Conservation (phyloP, 1,284 basidiomycete species). For the Mycosarcoma mackinlayi region DNA sequence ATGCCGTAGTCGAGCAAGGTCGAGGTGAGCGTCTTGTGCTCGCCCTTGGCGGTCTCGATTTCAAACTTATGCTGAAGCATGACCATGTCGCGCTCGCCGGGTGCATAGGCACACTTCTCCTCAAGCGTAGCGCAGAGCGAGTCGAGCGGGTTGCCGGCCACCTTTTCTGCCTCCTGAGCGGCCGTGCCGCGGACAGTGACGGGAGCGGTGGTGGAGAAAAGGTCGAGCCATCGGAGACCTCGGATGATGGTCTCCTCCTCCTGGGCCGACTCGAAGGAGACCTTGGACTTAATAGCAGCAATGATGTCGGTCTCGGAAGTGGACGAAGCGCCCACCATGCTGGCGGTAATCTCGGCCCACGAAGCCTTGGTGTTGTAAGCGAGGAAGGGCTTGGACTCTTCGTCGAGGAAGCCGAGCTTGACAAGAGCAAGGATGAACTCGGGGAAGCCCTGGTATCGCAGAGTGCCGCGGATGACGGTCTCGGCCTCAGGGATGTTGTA, state of each 20-base stretch:
- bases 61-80: slow-evolving; percentile 90
- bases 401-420: slow-evolving; percentile 86
- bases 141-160: slow-evolving; percentile 87
- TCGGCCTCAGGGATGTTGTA: slow-evolving; percentile 95
- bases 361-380: slow-evolving; percentile 67
- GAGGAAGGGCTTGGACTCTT: slow-evolving; percentile 80
- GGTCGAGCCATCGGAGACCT: slow-evolving; percentile 85
- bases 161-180: slow-evolving; percentile 73
- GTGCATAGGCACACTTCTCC: slow-evolving; percentile 88
- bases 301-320: slow-evolving; percentile 71
- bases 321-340: slow-evolving; percentile 79
- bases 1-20: slow-evolving; percentile 92
- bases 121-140: slow-evolving; percentile 93
- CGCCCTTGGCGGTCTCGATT: slow-evolving; percentile 67
- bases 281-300: slow-evolving; percentile 54
- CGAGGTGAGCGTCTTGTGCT: slow-evolving; percentile 87
- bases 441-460: slow-evolving; percentile 98
- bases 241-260: slow-evolving; percentile 57
- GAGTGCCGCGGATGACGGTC: slow-evolving; percentile 90
- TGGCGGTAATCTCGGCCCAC: slow-evolving; percentile 77
- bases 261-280: slow-evolving; percentile 54
- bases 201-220: slow-evolving; percentile 77
- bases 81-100: slow-evolving; percentile 92
- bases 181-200: slow-evolving; percentile 65
- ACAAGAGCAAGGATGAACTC: slow-evolving; percentile 91